phyloP scores from a whole-genome alignment of 176 grass and related monocot species.

The Hordeum marinum region DNA sequence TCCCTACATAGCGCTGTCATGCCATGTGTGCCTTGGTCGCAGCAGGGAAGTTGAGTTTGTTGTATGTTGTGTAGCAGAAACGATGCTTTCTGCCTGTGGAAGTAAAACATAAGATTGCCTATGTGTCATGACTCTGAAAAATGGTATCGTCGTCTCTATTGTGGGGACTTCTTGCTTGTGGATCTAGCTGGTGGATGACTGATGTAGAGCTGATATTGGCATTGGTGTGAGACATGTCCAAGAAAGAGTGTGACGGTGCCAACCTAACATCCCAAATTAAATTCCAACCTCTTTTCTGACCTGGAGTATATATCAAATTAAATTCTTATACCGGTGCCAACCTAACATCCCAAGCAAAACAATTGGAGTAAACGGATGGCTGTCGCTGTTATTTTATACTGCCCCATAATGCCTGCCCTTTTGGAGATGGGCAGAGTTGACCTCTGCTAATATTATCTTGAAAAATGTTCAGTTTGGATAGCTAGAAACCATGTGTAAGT shows the following conservation, averaged over 20 bases:
- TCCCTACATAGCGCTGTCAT: conserved; percentile 40
- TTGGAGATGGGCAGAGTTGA: background rate
- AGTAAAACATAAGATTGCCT: conserved; percentile 35
- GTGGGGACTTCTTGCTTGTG: background rate
- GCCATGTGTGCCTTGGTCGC: conserved; percentile 22
- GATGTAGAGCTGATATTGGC: background rate
- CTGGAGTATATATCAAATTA: background rate
- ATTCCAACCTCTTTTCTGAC: background rate
- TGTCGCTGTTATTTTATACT: background rate
- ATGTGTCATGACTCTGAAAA: conserved; percentile 9
- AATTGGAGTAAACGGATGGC: background rate
- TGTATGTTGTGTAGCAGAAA: conserved; percentile 36
- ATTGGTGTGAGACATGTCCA: background rate
- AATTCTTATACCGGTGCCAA: background rate
- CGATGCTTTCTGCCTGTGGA: conserved; percentile 31
- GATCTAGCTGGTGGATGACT: background rate
- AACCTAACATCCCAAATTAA: no score
- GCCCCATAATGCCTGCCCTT: background rate
- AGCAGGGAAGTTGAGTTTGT: conserved; percentile 28
- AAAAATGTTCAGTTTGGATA: background rate
- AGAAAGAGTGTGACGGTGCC: background rate
- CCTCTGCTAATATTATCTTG: background rate
- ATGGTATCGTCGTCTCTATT: background rate
- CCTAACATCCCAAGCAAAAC: conserved; percentile 2
- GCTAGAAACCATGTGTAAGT: background rate